Base-by-base conservation (phyloP, 176 grass and related monocot genomes). In the Cenchrus americanus region DNA sequence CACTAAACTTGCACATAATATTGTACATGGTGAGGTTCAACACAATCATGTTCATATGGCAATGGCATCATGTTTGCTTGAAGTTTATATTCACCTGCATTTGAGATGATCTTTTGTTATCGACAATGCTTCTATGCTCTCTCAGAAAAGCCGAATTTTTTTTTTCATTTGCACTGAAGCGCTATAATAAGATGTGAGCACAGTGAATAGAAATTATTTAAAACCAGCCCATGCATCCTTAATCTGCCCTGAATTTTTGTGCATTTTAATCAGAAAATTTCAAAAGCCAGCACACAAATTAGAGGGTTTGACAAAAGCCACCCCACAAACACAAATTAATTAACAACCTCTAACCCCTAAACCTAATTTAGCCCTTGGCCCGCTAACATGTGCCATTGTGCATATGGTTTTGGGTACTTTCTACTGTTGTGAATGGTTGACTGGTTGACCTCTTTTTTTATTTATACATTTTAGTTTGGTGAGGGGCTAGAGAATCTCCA, bases 1-100 rank as follows among this genome's bases (percentile, higher is more conserved):
- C 41, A 21, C 52, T 84, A 71, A 69, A 52, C 5, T 63, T 44
- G 62, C 72, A 76, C 11, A 42, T 54, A 68, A 51, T 7, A 55
- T 77, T 75, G 32, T 63, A 78, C 26, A 54, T n/a, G 12, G 49
- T 65, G 19, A 69, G 78, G 32, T 68, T 81, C 47, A 78, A 81
- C 69, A 61, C 12, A 26, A 1, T 53, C 67, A 66, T 73, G 30
- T 40, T 71, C 23, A 73, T 83, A 41, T 79, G 75, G 13, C 22
- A 76, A 63, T 44, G 75, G 63, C 50, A 77, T 83, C 37, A 57
- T 84, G 57, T 63, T 22, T 66, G 19, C 46, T 14, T 72, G 59
- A 18, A 73, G 79, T 67, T 63, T 80, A 74, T 62, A 9, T 62
- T 14, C 21, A 74, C 63, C 17, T 65, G n/a, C 37, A 78, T 62